Evolutionary conservation across 345 rosid species (phyloP), one percentile per base, ranked within the genome.

Genomic region (Laguncularia racemosa): DNA sequence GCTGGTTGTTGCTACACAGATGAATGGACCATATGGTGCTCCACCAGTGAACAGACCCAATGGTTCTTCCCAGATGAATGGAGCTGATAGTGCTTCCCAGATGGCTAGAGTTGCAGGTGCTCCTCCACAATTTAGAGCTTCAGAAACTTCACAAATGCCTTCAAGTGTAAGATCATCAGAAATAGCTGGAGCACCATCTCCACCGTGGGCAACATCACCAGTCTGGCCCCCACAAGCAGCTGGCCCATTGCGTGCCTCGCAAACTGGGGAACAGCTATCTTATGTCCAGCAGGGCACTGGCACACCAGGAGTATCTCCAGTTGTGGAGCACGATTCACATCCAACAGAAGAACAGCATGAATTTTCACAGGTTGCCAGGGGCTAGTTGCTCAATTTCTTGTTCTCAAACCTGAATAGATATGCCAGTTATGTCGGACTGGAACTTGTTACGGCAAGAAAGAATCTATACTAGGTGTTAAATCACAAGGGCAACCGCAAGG

Each of bases 11-110:
- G 9, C 40, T 33, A 1, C 9, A 9, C 40, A 59, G 54, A 51
- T 55, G 46, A 53, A 59, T 15, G 50, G 60, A 21, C 55, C 74
- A 63, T 44, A 21, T 52, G 23, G 50, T 67, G 15, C 71, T 64
- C 43, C 75, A 65, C 44, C 77, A 52, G 44, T 13, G 16, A 57
- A 16, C 2, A 13, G 17, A 49, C 26, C 9, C 1, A 33, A 9
- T 33, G 40, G 44, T 53, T 48, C 16, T 58, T 60, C 65, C 50
- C 70, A 59, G 56, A 51, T 55, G 46, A 53, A 33, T 33, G 40
- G 40, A 33, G 11, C 40, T 10, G 4, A 33, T 33, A 10, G 40
- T 33, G 40, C 40, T 33, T 33, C 40, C 40, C 40, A 33, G 9
- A 33, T 6, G 40, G 10, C 28, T 33, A 33, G 40, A 33, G 4